These are phyloP conservation scores for Xylariaceae sp. DNA, from an alignment of 2,329 filamentous ascomycete species.

Conservation along the genomic window DNA sequence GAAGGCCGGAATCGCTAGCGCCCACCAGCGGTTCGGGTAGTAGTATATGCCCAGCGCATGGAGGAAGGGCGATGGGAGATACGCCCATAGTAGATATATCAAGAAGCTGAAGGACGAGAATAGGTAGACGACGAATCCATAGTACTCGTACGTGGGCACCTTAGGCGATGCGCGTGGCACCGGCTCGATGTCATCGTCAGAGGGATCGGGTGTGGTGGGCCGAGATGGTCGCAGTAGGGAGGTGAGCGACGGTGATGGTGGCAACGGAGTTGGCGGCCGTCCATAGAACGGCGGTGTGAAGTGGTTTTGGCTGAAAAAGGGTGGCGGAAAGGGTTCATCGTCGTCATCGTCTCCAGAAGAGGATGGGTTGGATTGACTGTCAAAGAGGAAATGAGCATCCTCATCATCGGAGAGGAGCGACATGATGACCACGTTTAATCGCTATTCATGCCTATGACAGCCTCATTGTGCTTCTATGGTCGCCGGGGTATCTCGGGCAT, in stretches of 20 bases:
- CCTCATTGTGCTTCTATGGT: neutral
- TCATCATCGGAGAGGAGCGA: conserved; percentile 27
- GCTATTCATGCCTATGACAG: neutral
- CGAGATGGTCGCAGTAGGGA: conserved; percentile 84
- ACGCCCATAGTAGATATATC: conserved; percentile 72
- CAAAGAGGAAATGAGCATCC: conserved; percentile 23
- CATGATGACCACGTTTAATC: conserved; percentile 16
- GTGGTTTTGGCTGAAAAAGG: conserved; percentile 47
- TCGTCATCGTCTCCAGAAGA: conserved; percentile 22
- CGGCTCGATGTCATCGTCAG: conserved; percentile 74
- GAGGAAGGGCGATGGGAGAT: conserved; percentile 84
- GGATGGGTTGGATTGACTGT: conserved; percentile 28
- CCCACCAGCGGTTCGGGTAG: conserved; percentile 98
- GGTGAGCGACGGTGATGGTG: conserved; percentile 86
- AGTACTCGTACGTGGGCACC: conserved; percentile 99
- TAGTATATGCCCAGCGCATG: conserved; percentile 93
- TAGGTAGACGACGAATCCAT: conserved; percentile 94
- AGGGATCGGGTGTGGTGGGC: conserved; percentile 89
- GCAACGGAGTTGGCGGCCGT: conserved; percentile 87
- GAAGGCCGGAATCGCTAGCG: conserved; percentile 83
- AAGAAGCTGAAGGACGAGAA: conserved; percentile 78
- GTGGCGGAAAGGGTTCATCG: conserved; percentile 36
- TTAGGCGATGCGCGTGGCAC: conserved; percentile 83
- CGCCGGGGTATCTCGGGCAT: neutral
- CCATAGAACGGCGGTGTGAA: conserved; percentile 90